phyloP scores from a whole-genome alignment of 108 stramenopile genomes.

The Cafeteria roenbergensis region DNA sequence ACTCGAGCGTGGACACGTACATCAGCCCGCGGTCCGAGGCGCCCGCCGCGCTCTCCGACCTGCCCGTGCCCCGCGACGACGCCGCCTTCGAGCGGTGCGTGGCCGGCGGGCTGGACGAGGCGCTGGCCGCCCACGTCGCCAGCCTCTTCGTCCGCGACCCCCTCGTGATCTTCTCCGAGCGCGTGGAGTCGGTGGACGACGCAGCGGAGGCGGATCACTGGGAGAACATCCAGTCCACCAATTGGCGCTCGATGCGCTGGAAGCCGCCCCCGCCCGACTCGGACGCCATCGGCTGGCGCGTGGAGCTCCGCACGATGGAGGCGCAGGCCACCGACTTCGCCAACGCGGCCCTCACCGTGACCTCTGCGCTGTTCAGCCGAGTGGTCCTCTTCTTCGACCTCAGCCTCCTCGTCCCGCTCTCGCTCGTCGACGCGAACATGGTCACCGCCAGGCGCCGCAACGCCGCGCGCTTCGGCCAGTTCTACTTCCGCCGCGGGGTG shows the following conservation, averaged over 20 bases:
- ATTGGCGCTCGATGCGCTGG: constrained; percentile 97
- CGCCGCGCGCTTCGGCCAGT: constrained; percentile 67
- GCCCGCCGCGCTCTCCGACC: constrained; percentile 62
- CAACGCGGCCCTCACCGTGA: constrained; percentile 89
- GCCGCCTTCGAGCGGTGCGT: constrained; percentile 40
- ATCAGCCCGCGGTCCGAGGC: constrained; percentile 32
- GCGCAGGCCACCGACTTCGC: constrained; percentile 94
- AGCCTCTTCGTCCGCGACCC: constrained; percentile 93
- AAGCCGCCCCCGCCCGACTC: constrained; percentile 83
- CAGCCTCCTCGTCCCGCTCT: constrained; percentile 83
- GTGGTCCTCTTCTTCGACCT: constrained; percentile 95
- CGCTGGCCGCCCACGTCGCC: constrained; percentile 80
- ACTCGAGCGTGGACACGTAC: constrained; percentile 81
- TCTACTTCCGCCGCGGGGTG: constrained; percentile 85
- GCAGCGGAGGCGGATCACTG: constrained; percentile 82
- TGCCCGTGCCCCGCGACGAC: constrained; percentile 67
- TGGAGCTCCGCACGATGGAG: constrained; percentile 95
- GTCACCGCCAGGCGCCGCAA: constrained; percentile 76
- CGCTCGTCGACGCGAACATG: constrained; percentile 94
- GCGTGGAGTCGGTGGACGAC: constrained; percentile 79
- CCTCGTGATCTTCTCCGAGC: constrained; percentile 75
- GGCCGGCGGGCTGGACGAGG: constrained; percentile 70
- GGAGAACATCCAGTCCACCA: constrained; percentile 94
- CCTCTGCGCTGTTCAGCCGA: constrained; percentile 78
- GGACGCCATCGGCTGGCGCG: constrained; percentile 82